Evolutionary conservation across 352 stramenopile genomes (phyloP), one percentile per base, ranked within the genome.

Genomic region (Globisporangium irregulare): DNA sequence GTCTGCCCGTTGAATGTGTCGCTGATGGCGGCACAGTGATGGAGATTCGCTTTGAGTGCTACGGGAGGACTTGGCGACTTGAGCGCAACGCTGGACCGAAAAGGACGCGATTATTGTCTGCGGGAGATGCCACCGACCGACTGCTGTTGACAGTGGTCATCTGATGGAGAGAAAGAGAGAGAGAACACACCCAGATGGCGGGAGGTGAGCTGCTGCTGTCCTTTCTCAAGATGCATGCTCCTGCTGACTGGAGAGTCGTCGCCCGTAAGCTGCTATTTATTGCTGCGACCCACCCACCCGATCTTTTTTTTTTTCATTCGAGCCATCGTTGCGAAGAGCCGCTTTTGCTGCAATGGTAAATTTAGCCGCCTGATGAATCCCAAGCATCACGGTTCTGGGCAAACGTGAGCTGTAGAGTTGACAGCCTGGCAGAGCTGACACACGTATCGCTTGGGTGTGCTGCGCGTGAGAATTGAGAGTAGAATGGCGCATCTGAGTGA

Each of bases 401-500:
- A 22, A 51, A 51, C 7, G 1, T 24, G 18, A 8, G 18, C 43
- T 24, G 2, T 14, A 15, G 43, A 51, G 3, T 51, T 24, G 41
- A n/a, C 15, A 4, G 18, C 18, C 43, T 22, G 18, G 10, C 5
- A 22, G 43, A 50, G 18, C 43, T 51, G 43, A 51, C 18, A 22
- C 14, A 10, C 8, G 14, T 4, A 18, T 6, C 55, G 55, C 20
- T 46, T 22, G 5, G n/a, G 24, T 59, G 5, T n/a, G 29, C 15
- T 14, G 12, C 32, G n/a, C 56, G 20, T 32, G 20, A 27, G 20
- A 50, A 25, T 15, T 50, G 32, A 22, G 18, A 60, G 15, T 18
- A 8, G 22, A 62, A 62, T 62, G 56, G 56, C 56, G 32, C 56
- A 62, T 50, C 32, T 62, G 24, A 62, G 56, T 62, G 32, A 62